Evolutionary conservation across 176 grass and related monocot species (phyloP), one percentile per base, ranked within the genome.

Genomic region (Carex scoparia): DNA sequence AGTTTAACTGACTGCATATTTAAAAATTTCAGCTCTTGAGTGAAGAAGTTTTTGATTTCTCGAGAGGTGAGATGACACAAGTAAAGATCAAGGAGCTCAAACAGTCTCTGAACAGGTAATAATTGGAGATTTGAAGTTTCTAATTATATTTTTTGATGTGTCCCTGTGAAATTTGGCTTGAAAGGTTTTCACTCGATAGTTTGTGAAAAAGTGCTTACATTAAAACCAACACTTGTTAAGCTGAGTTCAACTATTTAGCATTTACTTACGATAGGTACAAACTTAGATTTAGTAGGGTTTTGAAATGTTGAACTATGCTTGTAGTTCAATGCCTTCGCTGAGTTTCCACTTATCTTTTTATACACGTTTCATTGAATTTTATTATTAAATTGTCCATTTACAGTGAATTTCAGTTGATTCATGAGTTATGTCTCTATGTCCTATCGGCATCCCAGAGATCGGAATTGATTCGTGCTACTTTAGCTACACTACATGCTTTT

Each of bases 1-100:
- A 37, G 27, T 69, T 53, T 56, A 65, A 54, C 49, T 83, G 63
- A 65, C 35, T 63, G 3, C 3, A 69, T 69, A 1, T 5, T 19
- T 62, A n/a, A 30, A 58, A 74, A 62, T 13, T 90, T 42, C 93
- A 99, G 97, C 97, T 99, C 86, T 88, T 99, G 81, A 99, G 97
- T 35, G 97, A 99, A 92, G 93, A 99, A 99, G 92, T 99, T 84
- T 99, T 99, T 86, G 93, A 99, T 89, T 99, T 99, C 76, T 99
- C 97, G 65, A 91, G 97, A 92, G 97, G 97, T 80, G 97, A 99
- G 86, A 99, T 99, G 97, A 99, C 91, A 15, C 97, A 96, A 30
- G 84, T 89, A 81, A 99, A 99, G 84, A 99, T 99, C 85, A 99
- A 99, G 89, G 97, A 99, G 85, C 90, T 99, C 61, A 99, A 99